Evolutionary conservation across 768 basidiomycete genomes (phyloP).

Genomic region (Roridomyces roridus): DNA sequence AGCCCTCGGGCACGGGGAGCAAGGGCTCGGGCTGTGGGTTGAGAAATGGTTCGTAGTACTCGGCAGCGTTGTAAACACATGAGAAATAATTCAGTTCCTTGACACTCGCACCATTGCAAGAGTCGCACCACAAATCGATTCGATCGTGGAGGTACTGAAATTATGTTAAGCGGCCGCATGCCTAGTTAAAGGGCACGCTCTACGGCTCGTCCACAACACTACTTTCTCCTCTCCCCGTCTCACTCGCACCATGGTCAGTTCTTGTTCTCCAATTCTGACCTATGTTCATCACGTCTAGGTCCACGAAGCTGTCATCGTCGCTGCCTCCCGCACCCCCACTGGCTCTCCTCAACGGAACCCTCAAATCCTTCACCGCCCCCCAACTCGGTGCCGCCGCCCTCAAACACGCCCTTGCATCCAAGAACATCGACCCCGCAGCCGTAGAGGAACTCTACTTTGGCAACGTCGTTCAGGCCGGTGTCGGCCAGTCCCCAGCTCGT

Average conservation of each 20-base stretch:
- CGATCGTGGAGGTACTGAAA: no score
- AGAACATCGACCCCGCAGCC: slow-evolving; percentile 76
- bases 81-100: neutral
- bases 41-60: slow-evolving; percentile 84
- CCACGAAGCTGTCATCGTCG: slow-evolving; percentile 91
- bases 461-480: slow-evolving; percentile 96
- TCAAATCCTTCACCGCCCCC: slow-evolving; percentile 89
- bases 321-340: slow-evolving; percentile 92
- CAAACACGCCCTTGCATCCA: slow-evolving; percentile 86
- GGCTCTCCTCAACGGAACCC: slow-evolving; percentile 89
- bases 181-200: slow-evolving; percentile 17
- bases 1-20: slow-evolving; percentile 46
- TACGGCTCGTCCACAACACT: neutral
- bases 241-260: slow-evolving; percentile 48
- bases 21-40: slow-evolving; percentile 56
- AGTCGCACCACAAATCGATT: slow-evolving; percentile 9
- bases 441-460: slow-evolving; percentile 98
- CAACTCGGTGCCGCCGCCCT: slow-evolving; percentile 90
- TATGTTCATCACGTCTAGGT: slow-evolving; percentile 34
- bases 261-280: neutral
- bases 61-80: slow-evolving; percentile 65
- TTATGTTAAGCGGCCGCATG: slow-evolving; percentile 6
- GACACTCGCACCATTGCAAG: neutral
- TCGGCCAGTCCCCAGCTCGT: slow-evolving; percentile 97
- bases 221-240: slow-evolving; percentile 8